Evolutionary conservation across 139 green algal species (phyloP).

Genomic region (Ulvella scutata): DNA sequence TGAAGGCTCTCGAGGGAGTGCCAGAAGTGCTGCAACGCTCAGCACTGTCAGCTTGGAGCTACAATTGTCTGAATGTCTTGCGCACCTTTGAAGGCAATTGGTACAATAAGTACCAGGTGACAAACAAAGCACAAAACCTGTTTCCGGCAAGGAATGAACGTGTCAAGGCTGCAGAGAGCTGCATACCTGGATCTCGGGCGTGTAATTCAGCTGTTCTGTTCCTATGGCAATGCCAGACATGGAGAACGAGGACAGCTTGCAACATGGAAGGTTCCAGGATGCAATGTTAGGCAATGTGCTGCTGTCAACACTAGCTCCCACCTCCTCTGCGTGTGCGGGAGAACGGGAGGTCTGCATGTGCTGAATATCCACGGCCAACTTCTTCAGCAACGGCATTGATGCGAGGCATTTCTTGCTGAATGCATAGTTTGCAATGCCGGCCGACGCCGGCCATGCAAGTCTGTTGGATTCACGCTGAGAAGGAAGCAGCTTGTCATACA

Average conservation of each 20-base stretch:
- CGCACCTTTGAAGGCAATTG: too few species aligned
- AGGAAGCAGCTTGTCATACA: background rate
- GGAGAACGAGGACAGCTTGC: background rate
- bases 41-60: too few species aligned
- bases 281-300: too few species aligned
- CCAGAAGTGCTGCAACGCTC: slow-evolving; percentile 1
- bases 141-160: too few species aligned
- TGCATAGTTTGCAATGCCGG: background rate
- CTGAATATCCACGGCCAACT: background rate
- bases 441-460: background rate
- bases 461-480: background rate
- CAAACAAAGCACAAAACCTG: too few species aligned
- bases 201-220: background rate
- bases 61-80: too few species aligned
- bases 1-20: background rate
- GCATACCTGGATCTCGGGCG: background rate
- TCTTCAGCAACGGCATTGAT: background rate
- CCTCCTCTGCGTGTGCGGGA: background rate
- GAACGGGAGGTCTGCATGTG: background rate
- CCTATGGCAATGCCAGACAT: background rate
- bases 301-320: background rate
- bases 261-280: background rate
- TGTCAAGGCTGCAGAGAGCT: too few species aligned
- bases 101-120: too few species aligned
- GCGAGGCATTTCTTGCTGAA: background rate